Evolutionary conservation across 2,329 filamentous ascomycete species (phyloP).

Genomic region (Xylariaceae sp.): DNA sequence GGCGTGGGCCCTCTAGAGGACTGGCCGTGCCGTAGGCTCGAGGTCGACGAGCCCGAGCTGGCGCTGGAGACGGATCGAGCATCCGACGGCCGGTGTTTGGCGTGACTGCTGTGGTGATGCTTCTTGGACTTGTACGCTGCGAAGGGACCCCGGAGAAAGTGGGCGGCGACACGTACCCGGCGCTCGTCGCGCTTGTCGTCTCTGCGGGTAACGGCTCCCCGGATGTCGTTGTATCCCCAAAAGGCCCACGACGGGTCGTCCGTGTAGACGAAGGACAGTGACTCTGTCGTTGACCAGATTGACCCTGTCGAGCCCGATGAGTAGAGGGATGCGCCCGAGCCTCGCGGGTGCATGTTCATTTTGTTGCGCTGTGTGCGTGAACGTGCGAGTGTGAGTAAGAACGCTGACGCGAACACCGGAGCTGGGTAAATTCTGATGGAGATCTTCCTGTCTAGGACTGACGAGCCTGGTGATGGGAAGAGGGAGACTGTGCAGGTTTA

Average conservation of each 20-base stretch:
- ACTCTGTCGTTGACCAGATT: slow-evolving; percentile 25
- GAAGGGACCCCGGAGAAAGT: slow-evolving; percentile 29
- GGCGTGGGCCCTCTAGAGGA: slow-evolving; percentile 4
- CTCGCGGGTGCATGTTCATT: slow-evolving; percentile 4
- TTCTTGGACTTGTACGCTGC: slow-evolving; percentile 22
- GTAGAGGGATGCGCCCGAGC: slow-evolving; percentile 23
- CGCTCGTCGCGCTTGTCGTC: slow-evolving; percentile 21
- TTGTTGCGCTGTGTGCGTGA: not conserved
- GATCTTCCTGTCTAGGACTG: too few relatives aligned
- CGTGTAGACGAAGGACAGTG: slow-evolving; percentile 26
- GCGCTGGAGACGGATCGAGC: slow-evolving; percentile 12
- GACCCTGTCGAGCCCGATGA: slow-evolving; percentile 24
- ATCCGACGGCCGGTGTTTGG: slow-evolving; percentile 10
- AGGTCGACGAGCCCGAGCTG: slow-evolving; percentile 12
- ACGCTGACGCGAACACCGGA: too few relatives aligned
- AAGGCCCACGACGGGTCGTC: slow-evolving; percentile 22
- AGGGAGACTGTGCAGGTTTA: slow-evolving; percentile 1
- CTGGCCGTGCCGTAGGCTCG: slow-evolving; percentile 9
- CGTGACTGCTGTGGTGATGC: slow-evolving; percentile 6
- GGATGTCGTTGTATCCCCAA: slow-evolving; percentile 23
- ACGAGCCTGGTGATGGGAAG: not conserved
- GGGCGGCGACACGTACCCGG: slow-evolving; percentile 24
- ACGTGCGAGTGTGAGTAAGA: too few relatives aligned
- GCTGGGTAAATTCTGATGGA: too few relatives aligned
- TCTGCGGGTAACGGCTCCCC: slow-evolving; percentile 27